A percentile compares a stretch with the other conserved stretches of the same genome.
Conservation (phyloP, 371 early-diverging fungal species). For the Fennellomyces sp. region DNA sequence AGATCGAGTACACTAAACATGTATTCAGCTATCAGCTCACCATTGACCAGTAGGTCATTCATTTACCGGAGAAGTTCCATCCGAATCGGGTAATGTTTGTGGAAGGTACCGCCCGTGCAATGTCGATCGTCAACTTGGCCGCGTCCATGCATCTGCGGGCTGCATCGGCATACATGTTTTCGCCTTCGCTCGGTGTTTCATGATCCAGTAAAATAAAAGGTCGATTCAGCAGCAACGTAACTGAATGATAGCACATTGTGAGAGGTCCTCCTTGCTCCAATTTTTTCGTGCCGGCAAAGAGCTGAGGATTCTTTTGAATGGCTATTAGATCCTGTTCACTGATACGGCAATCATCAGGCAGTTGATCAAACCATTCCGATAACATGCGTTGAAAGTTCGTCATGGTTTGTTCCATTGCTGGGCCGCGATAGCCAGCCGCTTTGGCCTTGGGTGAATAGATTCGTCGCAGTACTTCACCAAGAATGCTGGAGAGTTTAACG, state of each 20-base stretch:
- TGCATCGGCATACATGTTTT: constrained; percentile 43
- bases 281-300: constrained; percentile 3
- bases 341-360: constrained; percentile 31
- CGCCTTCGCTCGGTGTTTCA: constrained; percentile 15
- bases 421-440: constrained; percentile 26
- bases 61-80: constrained; percentile 46
- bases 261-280: constrained; percentile 42
- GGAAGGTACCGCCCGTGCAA: constrained; percentile 38
- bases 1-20: constrained; percentile 38
- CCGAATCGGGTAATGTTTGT: constrained; percentile 38
- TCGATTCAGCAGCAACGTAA: constrained; percentile 54
- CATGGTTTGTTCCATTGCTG: constrained; percentile 28
- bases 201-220: constrained; percentile 42
- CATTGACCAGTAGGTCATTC: neutral
- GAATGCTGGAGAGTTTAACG: constrained; percentile 40
- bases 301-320: constrained; percentile 16
- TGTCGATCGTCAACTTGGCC: constrained; percentile 53
- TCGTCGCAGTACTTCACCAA: constrained; percentile 45
- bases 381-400: constrained; percentile 32
- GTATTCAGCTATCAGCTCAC: neutral
- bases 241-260: constrained; percentile 43
- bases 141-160: constrained; percentile 46
- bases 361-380: constrained; percentile 32
- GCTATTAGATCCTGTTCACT: constrained; percentile 7
- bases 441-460: constrained; percentile 49